These are phyloP conservation scores for Leccinum pellstonianum DNA, from an alignment of 768 basidiomycete genomes.

Conservation along the genomic window DNA sequence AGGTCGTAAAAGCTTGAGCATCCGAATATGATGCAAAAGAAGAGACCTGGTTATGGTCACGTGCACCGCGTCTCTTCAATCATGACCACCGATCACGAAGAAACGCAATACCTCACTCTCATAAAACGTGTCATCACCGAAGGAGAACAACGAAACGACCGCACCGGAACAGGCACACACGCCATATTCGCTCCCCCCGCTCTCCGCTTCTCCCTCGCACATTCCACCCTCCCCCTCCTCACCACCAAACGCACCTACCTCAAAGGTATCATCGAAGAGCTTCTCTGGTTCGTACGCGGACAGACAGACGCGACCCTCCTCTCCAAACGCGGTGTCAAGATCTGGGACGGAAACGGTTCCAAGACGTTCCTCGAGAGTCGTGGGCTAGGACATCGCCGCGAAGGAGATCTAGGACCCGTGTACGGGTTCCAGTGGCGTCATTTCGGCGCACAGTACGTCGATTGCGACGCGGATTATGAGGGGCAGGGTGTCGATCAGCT, in stretches of 20 bases:
- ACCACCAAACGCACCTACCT: conserved; percentile 96
- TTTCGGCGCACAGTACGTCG: conserved; percentile 81
- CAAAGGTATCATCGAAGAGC: conserved; percentile 88
- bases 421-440: conserved; percentile 98
- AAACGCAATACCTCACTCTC: conserved; percentile 85
- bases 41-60: conserved; percentile 6
- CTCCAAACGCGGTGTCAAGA: conserved; percentile 81
- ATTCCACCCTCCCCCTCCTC: conserved; percentile 78
- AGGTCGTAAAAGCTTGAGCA: background rate
- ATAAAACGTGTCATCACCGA: conserved; percentile 71
- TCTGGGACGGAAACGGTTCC: conserved; percentile 97
- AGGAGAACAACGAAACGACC: conserved; percentile 81
- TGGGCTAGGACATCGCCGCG: conserved; percentile 79
- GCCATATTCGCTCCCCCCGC: conserved; percentile 90
- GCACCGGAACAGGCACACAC: conserved; percentile 93
- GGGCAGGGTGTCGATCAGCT: conserved; percentile 93
- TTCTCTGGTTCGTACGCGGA: conserved; percentile 91
- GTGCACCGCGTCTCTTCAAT: background rate
- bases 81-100: conserved; percentile 56
- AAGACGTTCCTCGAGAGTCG: conserved; percentile 81
- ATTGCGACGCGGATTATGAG: conserved; percentile 72
- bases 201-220: conserved; percentile 82
- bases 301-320: conserved; percentile 78
- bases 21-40: no score
- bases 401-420: conserved; percentile 94